phyloP scores from a whole-genome alignment of 108 stramenopile species.

The Skeletonema menzelii region DNA sequence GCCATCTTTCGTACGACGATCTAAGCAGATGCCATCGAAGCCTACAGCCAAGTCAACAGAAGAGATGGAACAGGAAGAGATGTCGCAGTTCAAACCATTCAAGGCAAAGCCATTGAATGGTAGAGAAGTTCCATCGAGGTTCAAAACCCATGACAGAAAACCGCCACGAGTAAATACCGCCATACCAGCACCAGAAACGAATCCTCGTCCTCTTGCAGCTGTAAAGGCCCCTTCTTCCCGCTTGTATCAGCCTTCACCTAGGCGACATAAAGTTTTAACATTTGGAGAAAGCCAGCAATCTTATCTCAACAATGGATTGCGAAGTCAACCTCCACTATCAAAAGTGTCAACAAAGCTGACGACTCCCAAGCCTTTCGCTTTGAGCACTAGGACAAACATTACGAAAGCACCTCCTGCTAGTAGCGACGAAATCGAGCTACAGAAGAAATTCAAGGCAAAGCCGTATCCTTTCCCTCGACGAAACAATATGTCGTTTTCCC shows the following conservation, averaged over 20 bases:
- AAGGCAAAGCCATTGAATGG: slow-evolving; percentile 22
- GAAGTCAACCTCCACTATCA: not conserved
- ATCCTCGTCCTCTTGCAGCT: slow-evolving; percentile 8
- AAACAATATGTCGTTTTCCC: not conserved
- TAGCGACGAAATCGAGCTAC: slow-evolving; percentile 1
- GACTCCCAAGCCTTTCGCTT: not conserved
- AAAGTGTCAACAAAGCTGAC: not conserved
- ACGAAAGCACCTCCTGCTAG: not conserved
- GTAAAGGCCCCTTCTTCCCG: slow-evolving; percentile 4
- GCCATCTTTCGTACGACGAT: slow-evolving; percentile 1
- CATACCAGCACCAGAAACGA: not conserved
- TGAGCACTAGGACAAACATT: not conserved
- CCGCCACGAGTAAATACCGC: not conserved
- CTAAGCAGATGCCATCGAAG: not conserved
- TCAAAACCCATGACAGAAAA: slow-evolving; percentile 3
- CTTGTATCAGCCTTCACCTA: slow-evolving; percentile 16
- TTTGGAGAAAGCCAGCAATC: slow-evolving; percentile 26
- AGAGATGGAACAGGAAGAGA: slow-evolving; percentile 12
- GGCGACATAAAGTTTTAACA: slow-evolving; percentile 18
- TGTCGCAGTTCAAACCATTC: slow-evolving; percentile 24
- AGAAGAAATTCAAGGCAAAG: not conserved
- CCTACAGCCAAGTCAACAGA: slow-evolving; percentile 11
- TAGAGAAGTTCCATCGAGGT: slow-evolving; percentile 23
- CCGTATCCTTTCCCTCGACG: slow-evolving; percentile 20
- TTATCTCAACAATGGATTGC: slow-evolving; percentile 20